Conservation (phyloP, 2,329 filamentous ascomycete species). For the Macroventuria anomochaeta region DNA sequence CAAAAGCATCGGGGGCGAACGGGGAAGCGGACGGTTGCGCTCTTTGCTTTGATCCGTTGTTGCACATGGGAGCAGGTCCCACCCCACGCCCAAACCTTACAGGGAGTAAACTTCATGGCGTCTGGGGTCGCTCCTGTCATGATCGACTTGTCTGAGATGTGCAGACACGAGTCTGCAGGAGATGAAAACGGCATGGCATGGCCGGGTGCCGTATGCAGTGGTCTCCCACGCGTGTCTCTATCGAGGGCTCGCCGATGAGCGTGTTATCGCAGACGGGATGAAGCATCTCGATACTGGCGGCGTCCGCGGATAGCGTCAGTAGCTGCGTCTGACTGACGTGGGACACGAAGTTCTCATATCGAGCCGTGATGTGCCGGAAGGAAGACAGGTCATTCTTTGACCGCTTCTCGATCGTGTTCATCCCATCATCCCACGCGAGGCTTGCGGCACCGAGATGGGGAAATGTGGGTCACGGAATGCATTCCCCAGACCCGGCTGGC, state of each 20-base stretch:
- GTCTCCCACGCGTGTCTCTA: conserved; percentile 19
- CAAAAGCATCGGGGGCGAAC: conserved; percentile 27
- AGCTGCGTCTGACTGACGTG: conserved; percentile 16
- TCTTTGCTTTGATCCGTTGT: conserved; percentile 42
- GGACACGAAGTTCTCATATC: conserved; percentile 18
- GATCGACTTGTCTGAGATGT: conserved; percentile 15
- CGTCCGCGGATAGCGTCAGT: conserved; percentile 15
- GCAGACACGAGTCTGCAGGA: conserved; percentile 18
- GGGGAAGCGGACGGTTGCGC: conserved; percentile 42
- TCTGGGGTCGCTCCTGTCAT: conserved; percentile 30
- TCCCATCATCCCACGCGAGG: conserved; percentile 34
- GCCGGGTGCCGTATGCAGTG: conserved; percentile 14
- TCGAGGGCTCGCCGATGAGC: conserved; percentile 11
- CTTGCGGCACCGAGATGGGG: conserved; percentile 29
- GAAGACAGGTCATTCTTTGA: conserved; percentile 29
- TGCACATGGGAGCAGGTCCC: conserved; percentile 37
- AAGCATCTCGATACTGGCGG: conserved; percentile 19
- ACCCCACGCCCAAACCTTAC: conserved; percentile 40
- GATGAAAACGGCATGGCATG: conserved; percentile 15
- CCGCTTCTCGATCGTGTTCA: conserved; percentile 27
- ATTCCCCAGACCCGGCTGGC: conserved; percentile 32
- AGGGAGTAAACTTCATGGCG: conserved; percentile 22
- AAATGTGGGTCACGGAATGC: conserved; percentile 33
- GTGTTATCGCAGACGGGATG: conserved; percentile 21
- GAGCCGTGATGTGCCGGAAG: conserved; percentile 16